Evolutionary conservation across 371 early-diverging fungal species (phyloP), one percentile per base, ranked within the genome.

Genomic region (Mucor racemosus): DNA sequence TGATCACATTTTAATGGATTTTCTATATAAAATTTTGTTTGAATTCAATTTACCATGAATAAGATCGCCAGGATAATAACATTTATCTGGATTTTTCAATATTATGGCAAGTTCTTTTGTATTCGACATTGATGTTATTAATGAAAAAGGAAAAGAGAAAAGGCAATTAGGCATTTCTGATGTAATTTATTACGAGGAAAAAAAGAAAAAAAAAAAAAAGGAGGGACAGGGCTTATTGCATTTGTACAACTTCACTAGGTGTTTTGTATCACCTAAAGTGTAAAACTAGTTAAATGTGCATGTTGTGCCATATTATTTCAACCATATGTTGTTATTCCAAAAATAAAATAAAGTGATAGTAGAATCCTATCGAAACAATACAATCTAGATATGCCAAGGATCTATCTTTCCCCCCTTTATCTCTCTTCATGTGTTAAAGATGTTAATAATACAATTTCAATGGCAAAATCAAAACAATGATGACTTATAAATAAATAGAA

Each of bases 1-100:
- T 26, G 1, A 26, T 38, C 7, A 4, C 5, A 1, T 9, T 0
- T 11, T 38, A 11, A 7, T 46, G 35, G 31, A 13, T 61, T 31
- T 36, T 38, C 38, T 38, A 4, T 38, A 38, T 38, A 38, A 7
- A 38, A 26, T 26, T 26, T 26, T 26, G 26, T 26, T 26, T 26
- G 3, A 1, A 26, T 26, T 26, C 26, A 3, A 26, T 26, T 26
- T 60, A 65, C 69, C 69, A 48, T 55, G 46, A 14, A 69, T 38
- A 15, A 40, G n/a, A 42, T 69, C 70, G 6, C 70, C 65, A 38
- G 70, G 70, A 57, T 46, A 57, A 42, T 57, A 69, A 10, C 31
- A 33, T 19, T 46, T 65, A 31, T 31, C 48, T 55, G 53, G 53
- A 3, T 55, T 54, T 8, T 35, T 56, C n/a, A 69, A n/a, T 19